Evolutionary conservation across 176 grass and related monocot species (phyloP).

Genomic region (Oryza rufipogon): DNA sequence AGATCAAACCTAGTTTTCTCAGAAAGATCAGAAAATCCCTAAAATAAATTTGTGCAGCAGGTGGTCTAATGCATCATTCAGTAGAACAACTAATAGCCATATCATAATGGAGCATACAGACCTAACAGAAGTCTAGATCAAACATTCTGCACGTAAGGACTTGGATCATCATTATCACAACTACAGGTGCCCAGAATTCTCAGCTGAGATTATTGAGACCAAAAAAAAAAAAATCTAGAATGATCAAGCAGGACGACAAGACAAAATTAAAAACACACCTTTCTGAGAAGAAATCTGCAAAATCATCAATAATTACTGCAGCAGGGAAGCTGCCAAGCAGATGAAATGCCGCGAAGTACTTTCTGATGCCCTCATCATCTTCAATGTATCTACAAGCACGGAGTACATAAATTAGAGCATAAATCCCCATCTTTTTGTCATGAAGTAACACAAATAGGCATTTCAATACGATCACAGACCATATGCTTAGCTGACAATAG

Average conservation of each 20-base stretch:
- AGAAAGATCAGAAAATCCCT: neutral
- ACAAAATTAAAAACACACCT: slow-evolving; percentile 34
- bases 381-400: slow-evolving; percentile 70
- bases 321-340: slow-evolving; percentile 67
- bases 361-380: slow-evolving; percentile 74
- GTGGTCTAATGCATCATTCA: slow-evolving; percentile 7
- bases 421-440: neutral
- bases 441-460: neutral
- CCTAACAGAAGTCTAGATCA: neutral
- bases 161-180: slow-evolving; percentile 4
- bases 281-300: slow-evolving; percentile 76
- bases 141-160: slow-evolving; percentile 1
- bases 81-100: slow-evolving; percentile 28
- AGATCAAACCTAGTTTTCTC: neutral
- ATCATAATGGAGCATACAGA: slow-evolving; percentile 17
- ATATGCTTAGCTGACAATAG: neutral
- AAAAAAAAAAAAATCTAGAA: neutral
- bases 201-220: neutral
- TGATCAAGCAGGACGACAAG: neutral
- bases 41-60: slow-evolving; percentile 11
- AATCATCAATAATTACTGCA: slow-evolving; percentile 90
- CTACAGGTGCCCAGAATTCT: neutral
- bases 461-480: neutral
- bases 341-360: slow-evolving; percentile 88
- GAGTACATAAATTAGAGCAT: neutral